Evolutionary conservation across 2,329 filamentous ascomycete species (phyloP).

Genomic region (Fusarium subtropicale): DNA sequence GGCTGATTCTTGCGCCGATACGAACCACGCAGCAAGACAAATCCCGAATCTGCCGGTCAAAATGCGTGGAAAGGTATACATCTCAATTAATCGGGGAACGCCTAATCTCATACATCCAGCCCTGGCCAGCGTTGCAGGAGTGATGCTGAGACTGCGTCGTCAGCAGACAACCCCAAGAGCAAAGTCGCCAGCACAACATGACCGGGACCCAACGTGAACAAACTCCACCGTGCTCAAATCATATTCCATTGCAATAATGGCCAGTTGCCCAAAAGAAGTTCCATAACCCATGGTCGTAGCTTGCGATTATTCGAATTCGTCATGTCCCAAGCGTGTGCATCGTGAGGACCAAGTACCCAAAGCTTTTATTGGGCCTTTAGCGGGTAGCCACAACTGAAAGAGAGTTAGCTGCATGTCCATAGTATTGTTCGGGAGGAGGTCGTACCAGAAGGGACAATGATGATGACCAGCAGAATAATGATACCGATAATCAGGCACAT

Average conservation of each 20-base stretch:
- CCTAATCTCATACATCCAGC: conserved; percentile 59
- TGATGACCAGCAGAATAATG: conserved; percentile 90
- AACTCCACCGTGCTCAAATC: conserved; percentile 54
- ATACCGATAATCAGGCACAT: conserved; percentile 94
- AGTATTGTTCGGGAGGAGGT: neutral
- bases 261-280: conserved; percentile 48
- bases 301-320: conserved; percentile 46
- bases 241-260: conserved; percentile 49
- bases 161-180: conserved; percentile 32
- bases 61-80: conserved; percentile 44
- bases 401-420: conserved; percentile 20
- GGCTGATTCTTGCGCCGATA: neutral
- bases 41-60: neutral
- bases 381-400: conserved; percentile 53
- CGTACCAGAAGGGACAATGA: conserved; percentile 91
- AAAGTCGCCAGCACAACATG: conserved; percentile 45
- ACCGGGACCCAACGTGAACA: conserved; percentile 49
- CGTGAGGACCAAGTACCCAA: conserved; percentile 47
- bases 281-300: conserved; percentile 48
- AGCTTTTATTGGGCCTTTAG: conserved; percentile 43
- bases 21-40: neutral
- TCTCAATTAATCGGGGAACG: conserved; percentile 62
- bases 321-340: conserved; percentile 42
- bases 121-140: conserved; percentile 41
- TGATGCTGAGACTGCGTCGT: conserved; percentile 33